Evolutionary conservation across 345 rosid genomes (phyloP), one percentile per base, ranked within the genome.

Genomic region (Iberis pinnata): DNA sequence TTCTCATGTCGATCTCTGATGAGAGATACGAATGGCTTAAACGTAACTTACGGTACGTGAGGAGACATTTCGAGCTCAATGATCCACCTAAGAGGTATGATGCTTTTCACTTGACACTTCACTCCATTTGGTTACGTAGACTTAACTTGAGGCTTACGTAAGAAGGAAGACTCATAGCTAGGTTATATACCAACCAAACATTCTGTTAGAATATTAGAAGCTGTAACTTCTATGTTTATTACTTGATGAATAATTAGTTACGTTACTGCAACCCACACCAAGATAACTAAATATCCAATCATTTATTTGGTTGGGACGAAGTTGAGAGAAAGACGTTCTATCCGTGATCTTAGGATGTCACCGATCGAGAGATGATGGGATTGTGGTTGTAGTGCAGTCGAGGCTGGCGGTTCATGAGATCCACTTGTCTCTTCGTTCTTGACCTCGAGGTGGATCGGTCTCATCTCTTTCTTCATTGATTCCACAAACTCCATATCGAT

Each of bases 41-140:
- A 72, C 75, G 76, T 7, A 80, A 78, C 12, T 15, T 84, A 36
- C 73, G 68, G 29, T 68, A 39, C 32, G 92, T 82, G 46, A 76
- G 82, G 65, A 65, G 61, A 60, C 98, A 90, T 67, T 90, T 90
- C 61, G 70, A 67, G 77, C 53, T 87, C 61, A 82, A 90, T 43
- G 80, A 81, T 52, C 82, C 96, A 0, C 75, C 95, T 5, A 61
- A 80, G 70, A 80, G 84, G 49, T 79, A 73, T 24, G 96, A 90
- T 54, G 79, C 74, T 44, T 87, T 82, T 64, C 98, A 90, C 39
- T 76, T 84, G 89, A 79, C 73, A 5, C 59, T 90, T 56, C 98
- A 90, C 61, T 90, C 98, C 8, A 69, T 90, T n/a, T 90, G 98
- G 96, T 79, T 90, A n/a, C n/a, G n/a, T n/a, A n/a, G n/a, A n/a